These are phyloP conservation scores for Blepharisma undulans DNA, from an alignment of 169 alveolate species.

Conservation along the genomic window DNA sequence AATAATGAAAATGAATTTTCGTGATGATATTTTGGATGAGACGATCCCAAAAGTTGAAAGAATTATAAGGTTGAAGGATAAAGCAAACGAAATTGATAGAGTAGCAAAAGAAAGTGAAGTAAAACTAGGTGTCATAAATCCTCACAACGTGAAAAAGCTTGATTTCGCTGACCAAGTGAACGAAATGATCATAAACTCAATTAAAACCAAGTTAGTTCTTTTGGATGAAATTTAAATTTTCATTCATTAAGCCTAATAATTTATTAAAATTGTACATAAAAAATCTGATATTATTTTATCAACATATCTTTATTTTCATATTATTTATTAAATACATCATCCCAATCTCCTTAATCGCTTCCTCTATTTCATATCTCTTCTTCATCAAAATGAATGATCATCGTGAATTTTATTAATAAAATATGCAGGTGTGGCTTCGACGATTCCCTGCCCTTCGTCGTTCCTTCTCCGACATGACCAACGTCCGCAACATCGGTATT, in stretches of 20 bases:
- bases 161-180: not conserved
- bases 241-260: not conserved
- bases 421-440: slow-evolving; percentile 26
- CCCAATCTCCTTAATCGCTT: not conserved
- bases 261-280: not conserved
- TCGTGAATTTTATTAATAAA: not conserved
- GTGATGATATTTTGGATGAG: not conserved
- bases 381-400: not conserved
- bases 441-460: not conserved
- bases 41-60: not conserved
- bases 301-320: not conserved
- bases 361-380: not conserved
- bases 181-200: slow-evolving; percentile 15
- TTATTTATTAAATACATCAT: no score
- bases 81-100: not conserved
- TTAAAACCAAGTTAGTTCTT: not conserved
- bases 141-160: not conserved
- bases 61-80: not conserved
- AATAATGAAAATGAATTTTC: not conserved
- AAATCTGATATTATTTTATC: not conserved
- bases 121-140: not conserved
- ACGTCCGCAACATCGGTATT: slow-evolving; percentile 93
- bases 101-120: not conserved
- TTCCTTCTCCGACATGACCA: slow-evolving; percentile 51
- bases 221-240: not conserved